Percentiles rank a stretch among this genome's conserved stretches.
phyloP scores from a whole-genome alignment of 768 basidiomycete genomes.

The Phaffia tasmanica region DNA sequence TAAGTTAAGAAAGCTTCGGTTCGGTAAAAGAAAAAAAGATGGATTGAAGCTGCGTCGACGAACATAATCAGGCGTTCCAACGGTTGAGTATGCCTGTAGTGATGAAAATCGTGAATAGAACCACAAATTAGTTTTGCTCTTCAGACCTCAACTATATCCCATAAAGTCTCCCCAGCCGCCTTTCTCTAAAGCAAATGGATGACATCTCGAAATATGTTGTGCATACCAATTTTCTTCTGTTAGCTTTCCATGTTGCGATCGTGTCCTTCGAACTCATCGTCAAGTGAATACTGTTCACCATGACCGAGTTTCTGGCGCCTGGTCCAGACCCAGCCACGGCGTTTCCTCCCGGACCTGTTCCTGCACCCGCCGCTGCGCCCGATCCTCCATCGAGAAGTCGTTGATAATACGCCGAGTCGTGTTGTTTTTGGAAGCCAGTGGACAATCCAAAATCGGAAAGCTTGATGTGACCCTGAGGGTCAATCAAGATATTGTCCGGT shows the following conservation, averaged over 20 bases:
- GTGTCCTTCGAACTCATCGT: slow-evolving; percentile 88
- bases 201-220: not conserved
- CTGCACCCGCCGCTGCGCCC: slow-evolving; percentile 37
- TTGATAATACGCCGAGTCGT: slow-evolving; percentile 92
- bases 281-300: slow-evolving; percentile 92
- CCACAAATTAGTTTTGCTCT: not conserved
- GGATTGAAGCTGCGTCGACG: slow-evolving; percentile 18
- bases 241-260: slow-evolving; percentile 98
- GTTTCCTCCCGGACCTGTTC: slow-evolving; percentile 31
- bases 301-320: slow-evolving; percentile 73
- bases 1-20: not conserved
- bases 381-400: slow-evolving; percentile 58
- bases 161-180: not conserved
- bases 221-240: slow-evolving; percentile 78
- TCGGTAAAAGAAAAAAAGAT: not conserved
- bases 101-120: not conserved
- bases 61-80: slow-evolving; percentile 82
- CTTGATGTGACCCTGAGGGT: slow-evolving; percentile 93
- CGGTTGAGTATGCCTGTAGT: slow-evolving; percentile 83
- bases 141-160: no score
- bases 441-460: slow-evolving; percentile 97
- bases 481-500: slow-evolving; percentile 97
- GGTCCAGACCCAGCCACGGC: slow-evolving; percentile 21
- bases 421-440: slow-evolving; percentile 98
- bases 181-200: no score